Evolutionary conservation across 805 yeast species (phyloP).

Genomic region (Wickerhamiella allomyrinae): DNA sequence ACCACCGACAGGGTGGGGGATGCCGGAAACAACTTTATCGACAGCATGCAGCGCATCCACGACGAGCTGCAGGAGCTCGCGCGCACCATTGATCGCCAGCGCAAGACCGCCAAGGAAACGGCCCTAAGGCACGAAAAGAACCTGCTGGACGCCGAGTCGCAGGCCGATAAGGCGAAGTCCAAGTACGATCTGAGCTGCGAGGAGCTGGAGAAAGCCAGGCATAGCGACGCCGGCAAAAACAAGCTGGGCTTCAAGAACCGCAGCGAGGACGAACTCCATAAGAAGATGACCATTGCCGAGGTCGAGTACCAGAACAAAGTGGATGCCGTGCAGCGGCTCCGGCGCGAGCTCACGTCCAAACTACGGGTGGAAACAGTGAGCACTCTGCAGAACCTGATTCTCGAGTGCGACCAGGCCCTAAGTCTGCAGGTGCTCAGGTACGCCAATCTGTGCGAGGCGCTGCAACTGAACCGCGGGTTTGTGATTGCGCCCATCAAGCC

Average conservation of each 20-base stretch:
- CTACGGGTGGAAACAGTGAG: constrained; percentile 68
- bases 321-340: constrained; percentile 51
- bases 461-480: constrained; percentile 72
- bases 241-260: constrained; percentile 73
- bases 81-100: constrained; percentile 49
- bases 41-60: constrained; percentile 68
- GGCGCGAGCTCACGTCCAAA: constrained; percentile 54
- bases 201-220: constrained; percentile 70
- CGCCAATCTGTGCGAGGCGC: constrained; percentile 74
- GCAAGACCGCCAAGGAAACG: constrained; percentile 72
- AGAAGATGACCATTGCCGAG: constrained; percentile 74
- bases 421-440: constrained; percentile 78
- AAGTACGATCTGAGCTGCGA: constrained; percentile 68
- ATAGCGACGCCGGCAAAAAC: constrained; percentile 72
- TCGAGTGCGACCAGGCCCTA: constrained; percentile 83
- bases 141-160: constrained; percentile 62
- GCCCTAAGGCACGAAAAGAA: constrained; percentile 72
- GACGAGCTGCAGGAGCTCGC: constrained; percentile 68
- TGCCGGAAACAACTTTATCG: constrained; percentile 64
- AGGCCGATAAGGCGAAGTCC: constrained; percentile 76
- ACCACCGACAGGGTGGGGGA: constrained; percentile 63
- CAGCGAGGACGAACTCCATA: constrained; percentile 74
- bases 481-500: constrained; percentile 58
- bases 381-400: constrained; percentile 57
- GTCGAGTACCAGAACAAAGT: constrained; percentile 73